Percentiles rank a stretch among this genome's conserved stretches.
phyloP scores from a whole-genome alignment of 768 basidiomycete species.

The Dioszegia aurantiaca region DNA sequence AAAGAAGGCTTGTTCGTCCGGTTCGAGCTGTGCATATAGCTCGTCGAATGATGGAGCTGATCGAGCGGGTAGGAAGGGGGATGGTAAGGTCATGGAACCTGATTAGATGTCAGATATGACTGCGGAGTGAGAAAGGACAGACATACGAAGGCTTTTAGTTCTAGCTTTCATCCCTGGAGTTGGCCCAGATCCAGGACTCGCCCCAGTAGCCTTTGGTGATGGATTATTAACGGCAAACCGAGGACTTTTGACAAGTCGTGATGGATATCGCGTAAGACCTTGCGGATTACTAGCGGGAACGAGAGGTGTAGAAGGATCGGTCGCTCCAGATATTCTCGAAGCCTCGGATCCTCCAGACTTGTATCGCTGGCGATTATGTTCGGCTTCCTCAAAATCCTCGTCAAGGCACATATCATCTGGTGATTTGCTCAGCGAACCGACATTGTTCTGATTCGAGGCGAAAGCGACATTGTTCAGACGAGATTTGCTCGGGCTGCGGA shows the following conservation, averaged over 20 bases:
- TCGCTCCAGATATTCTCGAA: neutral
- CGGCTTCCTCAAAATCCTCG: neutral
- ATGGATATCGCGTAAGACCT: neutral
- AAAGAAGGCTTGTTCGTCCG: constrained; percentile 70
- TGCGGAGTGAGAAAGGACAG: neutral
- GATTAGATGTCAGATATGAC: neutral
- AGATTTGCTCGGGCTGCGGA: neutral
- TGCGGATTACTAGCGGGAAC: neutral
- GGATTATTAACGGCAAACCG: constrained; percentile 8
- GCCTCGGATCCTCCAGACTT: constrained; percentile 2
- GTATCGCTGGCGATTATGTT: neutral
- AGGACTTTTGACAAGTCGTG: constrained; percentile 14
- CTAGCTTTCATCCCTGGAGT: neutral
- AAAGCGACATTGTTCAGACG: neutral
- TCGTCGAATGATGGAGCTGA: constrained; percentile 47
- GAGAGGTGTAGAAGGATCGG: neutral
- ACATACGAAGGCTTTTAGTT: constrained; percentile 18
- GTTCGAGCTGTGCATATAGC: constrained; percentile 59
- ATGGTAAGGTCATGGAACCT: constrained; percentile 36
- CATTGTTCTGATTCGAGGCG: neutral
- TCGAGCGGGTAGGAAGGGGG: constrained; percentile 20
- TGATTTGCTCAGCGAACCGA: constrained; percentile 5
- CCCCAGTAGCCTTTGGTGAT: neutral
- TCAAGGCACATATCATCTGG: neutral
- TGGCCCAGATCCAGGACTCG: constrained; percentile 8